A percentile compares a stretch with the other conserved stretches of the same genome.
phyloP scores from a whole-genome alignment of 495 filamentous ascomycete species.

The Bathelium albidoporum region DNA sequence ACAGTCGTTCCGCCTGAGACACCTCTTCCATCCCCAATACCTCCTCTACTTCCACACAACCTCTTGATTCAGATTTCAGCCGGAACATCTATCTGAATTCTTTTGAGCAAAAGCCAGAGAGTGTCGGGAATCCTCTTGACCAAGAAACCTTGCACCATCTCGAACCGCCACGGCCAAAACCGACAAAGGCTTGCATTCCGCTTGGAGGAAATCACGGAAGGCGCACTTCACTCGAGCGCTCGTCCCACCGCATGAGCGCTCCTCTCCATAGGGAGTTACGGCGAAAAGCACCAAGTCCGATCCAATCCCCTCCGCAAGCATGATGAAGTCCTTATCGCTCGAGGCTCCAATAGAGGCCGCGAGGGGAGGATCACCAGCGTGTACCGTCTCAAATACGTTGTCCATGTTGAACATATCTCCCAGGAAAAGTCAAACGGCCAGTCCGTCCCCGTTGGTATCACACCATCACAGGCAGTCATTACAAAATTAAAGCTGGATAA shows the following conservation, averaged over 20 bases:
- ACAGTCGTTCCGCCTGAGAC: too few species aligned
- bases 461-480: conserved; percentile 87
- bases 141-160: too few species aligned
- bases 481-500: conserved; percentile 97
- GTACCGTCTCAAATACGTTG: conserved; percentile 86
- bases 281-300: conserved; percentile 79
- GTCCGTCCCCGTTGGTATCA: conserved; percentile 76
- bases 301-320: conserved; percentile 96
- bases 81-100: too few species aligned
- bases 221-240: conserved; percentile 86
- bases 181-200: conserved; percentile 70
- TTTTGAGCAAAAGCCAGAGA: too few species aligned
- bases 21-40: too few species aligned
- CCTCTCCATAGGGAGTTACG: conserved; percentile 89
- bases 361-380: conserved; percentile 91
- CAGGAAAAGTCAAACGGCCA: conserved; percentile 93
- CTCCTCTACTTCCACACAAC: too few species aligned
- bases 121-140: too few species aligned
- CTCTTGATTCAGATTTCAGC: too few species aligned
- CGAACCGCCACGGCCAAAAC: too few species aligned
- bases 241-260: conserved; percentile 92
- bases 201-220: conserved; percentile 94
- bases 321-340: conserved; percentile 84
- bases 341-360: conserved; percentile 85
- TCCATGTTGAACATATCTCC: conserved; percentile 85